Base-by-base conservation (phyloP, 2,329 filamentous ascomycete species). In the Pleoardoris graminearum region DNA sequence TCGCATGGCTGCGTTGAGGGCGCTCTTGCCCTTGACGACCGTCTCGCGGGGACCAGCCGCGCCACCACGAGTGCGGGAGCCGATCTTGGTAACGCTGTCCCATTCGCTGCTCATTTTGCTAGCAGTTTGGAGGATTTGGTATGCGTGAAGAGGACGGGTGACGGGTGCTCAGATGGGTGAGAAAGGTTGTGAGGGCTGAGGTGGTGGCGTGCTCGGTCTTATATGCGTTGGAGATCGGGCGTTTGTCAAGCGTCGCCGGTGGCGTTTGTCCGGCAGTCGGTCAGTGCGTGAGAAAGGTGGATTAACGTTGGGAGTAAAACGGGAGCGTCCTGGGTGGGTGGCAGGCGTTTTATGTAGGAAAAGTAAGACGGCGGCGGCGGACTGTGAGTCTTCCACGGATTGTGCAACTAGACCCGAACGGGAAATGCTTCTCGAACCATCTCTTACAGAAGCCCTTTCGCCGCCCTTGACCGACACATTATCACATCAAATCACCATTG, bases 31-130 rank as follows among this genome's bases (percentile, higher is more conserved):
- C 74, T 89, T 88, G 73, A 97, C 83, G 65, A 97, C 92, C 3
- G 88, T 95, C 82, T 97, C 91, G 65, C 90, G 89, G 63, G 84
- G 79, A 41, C 76, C 76, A 53, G 76, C 82, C 65, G 87, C 88
- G 62, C 86, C 83, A 61, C 85, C 83, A 69, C 86, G 85, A 70
- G 83, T 84, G 78, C 89, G 93, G 84, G 85, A 90, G 71, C 94
- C 94, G 72, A 99, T 97, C 83, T 94, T 96, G 78, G 91, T 96
- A 66, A 89, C 85, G 64, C 79, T 76, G 68, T 96, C 89, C 92
- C 93, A 97, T 70, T 96, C 91, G 71, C 84, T 81, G 83, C 88
- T 86, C 86, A 85, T 83, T 64, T 65, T 76, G 65, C 17, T 39
- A 38, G 47, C 55, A 41, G 48, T 47, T 25, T 47, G 54, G 41